Evolutionary conservation across 2,329 filamentous ascomycete genomes (phyloP).

Genomic region (Phialophora macrospora): DNA sequence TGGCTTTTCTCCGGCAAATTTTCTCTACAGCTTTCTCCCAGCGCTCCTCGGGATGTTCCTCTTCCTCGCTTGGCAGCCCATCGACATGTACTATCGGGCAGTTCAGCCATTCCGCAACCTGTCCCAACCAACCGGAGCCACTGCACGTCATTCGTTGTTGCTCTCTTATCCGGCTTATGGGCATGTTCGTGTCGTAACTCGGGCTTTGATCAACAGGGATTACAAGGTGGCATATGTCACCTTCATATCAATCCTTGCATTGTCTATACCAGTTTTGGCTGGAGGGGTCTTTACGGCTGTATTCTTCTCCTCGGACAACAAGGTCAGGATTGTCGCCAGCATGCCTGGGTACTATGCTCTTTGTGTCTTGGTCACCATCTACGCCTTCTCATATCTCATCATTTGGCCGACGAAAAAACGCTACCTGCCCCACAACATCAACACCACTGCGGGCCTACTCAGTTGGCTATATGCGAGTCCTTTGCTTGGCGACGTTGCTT

Average conservation of each 20-base stretch:
- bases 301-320: conserved; percentile 55
- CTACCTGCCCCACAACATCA: conserved; percentile 74
- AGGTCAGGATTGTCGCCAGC: conserved; percentile 69
- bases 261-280: conserved; percentile 62
- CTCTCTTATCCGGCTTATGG: conserved; percentile 61
- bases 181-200: conserved; percentile 59
- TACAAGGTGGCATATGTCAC: conserved; percentile 63
- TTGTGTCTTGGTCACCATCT: conserved; percentile 73
- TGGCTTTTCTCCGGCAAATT: conserved; percentile 85
- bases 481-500: conserved; percentile 72
- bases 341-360: conserved; percentile 73
- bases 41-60: conserved; percentile 62
- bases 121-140: conserved; percentile 56
- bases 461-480: conserved; percentile 76
- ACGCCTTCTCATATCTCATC: conserved; percentile 65
- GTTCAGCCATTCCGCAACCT: conserved; percentile 64
- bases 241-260: conserved; percentile 58
- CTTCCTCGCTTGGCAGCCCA: conserved; percentile 63
- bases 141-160: conserved; percentile 61
- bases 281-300: conserved; percentile 68
- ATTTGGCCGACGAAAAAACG: conserved; percentile 65
- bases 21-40: conserved; percentile 75
- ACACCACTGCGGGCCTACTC: conserved; percentile 75
- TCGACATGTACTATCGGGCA: conserved; percentile 65
- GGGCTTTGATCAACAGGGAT: conserved; percentile 61